Evolutionary conservation across 78 protist genomes (phyloP), one percentile per base, ranked within the genome.

Genomic region (Capsaspora owczarzaki): DNA sequence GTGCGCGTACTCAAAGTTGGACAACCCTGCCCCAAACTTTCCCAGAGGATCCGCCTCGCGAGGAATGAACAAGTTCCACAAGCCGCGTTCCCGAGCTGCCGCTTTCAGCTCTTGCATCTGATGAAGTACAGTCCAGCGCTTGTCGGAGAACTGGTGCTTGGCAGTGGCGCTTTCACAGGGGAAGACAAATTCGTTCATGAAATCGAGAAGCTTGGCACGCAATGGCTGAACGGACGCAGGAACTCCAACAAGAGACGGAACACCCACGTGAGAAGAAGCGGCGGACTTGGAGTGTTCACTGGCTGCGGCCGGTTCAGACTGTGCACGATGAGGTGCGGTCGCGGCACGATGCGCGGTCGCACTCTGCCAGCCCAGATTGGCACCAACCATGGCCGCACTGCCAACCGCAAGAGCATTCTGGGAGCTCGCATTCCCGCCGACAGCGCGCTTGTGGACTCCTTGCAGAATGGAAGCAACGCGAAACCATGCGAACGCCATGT

Each of bases 1-100:
- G 35, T 60, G 79, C 0, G 93, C 93, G 33, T 92, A 92, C 78
- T 92, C 93, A 12, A 61, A 35, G 12, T 79, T 56, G 44, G 86
- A 29, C 74, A 91, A 79, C 27, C 91, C 91, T 2, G 66, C 66
- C 10, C 66, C 66, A 29, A 25, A 56, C 66, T 56, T 56, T 16
- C 66, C 66, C n/a, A n/a, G n/a, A n/a, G n/a, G n/a, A n/a, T n/a
- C n/a, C 22, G n/a, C 5, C 40, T 31, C 40, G 38, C 6, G n/a
- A 0, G 83, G 85, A 10, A 82, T 61, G 40, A 82, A 85, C 78
- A 89, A 74, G 75, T 84, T 85, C 87, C 83, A 85, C 74, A 85
- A 72, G n/a, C 82, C 83, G 33, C 2, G 56, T 10, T 61, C 37
- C 80, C 43, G 56, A 0, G 88, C 91, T 51, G 75, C 53, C 35